These are phyloP conservation scores for Miamiensis avidus DNA, from an alignment of 169 alveolate genomes.

Conservation along the genomic window DNA sequence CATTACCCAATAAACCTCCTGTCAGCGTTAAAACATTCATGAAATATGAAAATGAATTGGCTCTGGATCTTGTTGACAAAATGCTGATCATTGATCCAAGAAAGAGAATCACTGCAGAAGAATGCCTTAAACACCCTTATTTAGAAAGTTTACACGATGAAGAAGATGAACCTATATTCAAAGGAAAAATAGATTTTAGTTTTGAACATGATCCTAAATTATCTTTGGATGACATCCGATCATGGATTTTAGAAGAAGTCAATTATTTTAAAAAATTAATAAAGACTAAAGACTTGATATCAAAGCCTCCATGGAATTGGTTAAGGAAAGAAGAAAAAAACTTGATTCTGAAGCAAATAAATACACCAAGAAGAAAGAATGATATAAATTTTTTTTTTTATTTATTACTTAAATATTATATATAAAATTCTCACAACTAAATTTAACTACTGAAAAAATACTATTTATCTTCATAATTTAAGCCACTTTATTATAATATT, in stretches of 20 bases:
- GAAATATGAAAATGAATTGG: constrained; percentile 70
- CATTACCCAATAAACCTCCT: constrained; percentile 41
- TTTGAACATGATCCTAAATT: constrained; percentile 53
- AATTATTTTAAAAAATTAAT: constrained; percentile 33
- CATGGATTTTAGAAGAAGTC: constrained; percentile 47
- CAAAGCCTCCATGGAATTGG: neutral
- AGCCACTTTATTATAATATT: no score
- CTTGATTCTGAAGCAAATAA: neutral
- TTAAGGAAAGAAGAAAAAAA: neutral
- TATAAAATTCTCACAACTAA: no score
- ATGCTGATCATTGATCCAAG: constrained; percentile 94
- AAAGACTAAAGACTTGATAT: constrained; percentile 1
- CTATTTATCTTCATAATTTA: no score
- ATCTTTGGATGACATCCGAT: constrained; percentile 23
- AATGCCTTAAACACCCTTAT: constrained; percentile 93
- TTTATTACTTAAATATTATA: no score
- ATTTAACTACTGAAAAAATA: no score
- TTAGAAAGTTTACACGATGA: constrained; percentile 50
- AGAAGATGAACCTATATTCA: constrained; percentile 55
- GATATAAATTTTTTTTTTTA: no score
- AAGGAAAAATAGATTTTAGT: constrained; percentile 46
- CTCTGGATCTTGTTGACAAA: constrained; percentile 90
- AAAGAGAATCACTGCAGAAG: constrained; percentile 94
- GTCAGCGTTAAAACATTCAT: constrained; percentile 37
- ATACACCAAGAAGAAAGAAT: no score